A percentile compares a stretch with the other conserved stretches of the same genome.
phyloP scores from a whole-genome alignment of 768 basidiomycete species.

The Mrakia blollopis region DNA sequence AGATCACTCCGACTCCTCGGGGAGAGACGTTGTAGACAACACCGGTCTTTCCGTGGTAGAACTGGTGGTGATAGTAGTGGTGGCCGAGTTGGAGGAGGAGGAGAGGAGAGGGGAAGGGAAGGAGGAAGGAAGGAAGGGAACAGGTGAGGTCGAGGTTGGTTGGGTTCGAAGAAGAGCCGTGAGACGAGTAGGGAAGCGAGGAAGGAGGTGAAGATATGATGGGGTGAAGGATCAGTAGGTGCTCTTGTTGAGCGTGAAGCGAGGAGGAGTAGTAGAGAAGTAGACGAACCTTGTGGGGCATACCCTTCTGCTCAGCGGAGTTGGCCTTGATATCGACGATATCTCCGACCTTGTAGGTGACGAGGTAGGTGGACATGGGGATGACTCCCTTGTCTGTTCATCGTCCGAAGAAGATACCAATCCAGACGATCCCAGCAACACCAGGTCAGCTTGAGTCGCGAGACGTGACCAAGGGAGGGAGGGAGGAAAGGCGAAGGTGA shows the following conservation, averaged over 20 bases:
- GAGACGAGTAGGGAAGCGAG: conserved; percentile 1
- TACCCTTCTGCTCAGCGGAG: conserved; percentile 98
- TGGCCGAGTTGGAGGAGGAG: neutral
- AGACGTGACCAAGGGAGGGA: neutral
- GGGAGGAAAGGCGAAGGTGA: too few species aligned
- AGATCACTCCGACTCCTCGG: conserved; percentile 88
- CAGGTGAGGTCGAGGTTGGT: neutral
- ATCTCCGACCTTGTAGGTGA: conserved; percentile 90
- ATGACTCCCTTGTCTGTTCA: conserved; percentile 76
- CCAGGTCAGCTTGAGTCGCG: conserved; percentile 13
- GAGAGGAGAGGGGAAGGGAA: neutral
- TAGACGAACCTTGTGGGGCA: conserved; percentile 92
- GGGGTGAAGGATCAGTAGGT: neutral
- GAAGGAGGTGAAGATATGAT: neutral
- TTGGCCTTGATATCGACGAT: conserved; percentile 99
- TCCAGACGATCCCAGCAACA: too few species aligned
- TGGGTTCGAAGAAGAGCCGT: conserved; percentile 5
- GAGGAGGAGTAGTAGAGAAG: neutral
- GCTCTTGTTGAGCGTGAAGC: neutral
- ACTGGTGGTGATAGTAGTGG: conserved; percentile 18
- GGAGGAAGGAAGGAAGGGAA: neutral
- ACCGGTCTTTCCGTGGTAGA: conserved; percentile 76
- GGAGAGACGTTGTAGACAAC: conserved; percentile 98
- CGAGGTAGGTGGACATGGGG: conserved; percentile 86
- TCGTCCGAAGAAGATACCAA: conserved; percentile 16